Evolutionary conservation across 2,329 filamentous ascomycete genomes (phyloP).

Genomic region (Pyrenochaeta sp.): DNA sequence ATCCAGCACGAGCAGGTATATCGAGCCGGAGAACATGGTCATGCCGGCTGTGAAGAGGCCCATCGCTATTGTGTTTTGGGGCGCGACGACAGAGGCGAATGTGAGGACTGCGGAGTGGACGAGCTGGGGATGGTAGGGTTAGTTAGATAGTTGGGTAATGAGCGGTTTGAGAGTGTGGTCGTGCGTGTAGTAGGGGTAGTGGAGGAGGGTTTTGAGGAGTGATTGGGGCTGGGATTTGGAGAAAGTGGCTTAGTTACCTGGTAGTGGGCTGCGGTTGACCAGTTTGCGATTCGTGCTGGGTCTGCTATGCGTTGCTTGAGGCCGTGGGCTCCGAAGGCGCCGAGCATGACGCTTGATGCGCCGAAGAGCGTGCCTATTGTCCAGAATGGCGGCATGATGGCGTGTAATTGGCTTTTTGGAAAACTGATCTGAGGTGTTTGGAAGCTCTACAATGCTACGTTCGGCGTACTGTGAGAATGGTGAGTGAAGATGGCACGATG

Average conservation of each 20-base stretch:
- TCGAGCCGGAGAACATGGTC: constrained; percentile 71
- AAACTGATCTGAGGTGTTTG: background rate
- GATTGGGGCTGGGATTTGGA: too few species aligned
- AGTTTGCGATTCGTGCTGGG: constrained; percentile 66
- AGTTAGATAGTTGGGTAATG: too few species aligned
- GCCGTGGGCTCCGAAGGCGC: constrained; percentile 74
- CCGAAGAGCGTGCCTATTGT: constrained; percentile 70
- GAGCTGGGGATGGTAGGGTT: constrained; percentile 59
- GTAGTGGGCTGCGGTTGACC: constrained; percentile 72
- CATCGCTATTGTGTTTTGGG: constrained; percentile 65
- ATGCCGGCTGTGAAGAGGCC: constrained; percentile 70
- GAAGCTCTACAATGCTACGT: background rate
- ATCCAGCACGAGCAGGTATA: constrained; percentile 71
- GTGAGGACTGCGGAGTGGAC: constrained; percentile 70
- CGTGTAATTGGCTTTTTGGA: constrained; percentile 8
- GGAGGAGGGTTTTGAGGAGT: too few species aligned
- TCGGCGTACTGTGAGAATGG: background rate
- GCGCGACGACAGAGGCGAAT: constrained; percentile 61
- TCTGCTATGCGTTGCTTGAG: constrained; percentile 69
- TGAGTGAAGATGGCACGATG: background rate
- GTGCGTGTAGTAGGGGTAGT: too few species aligned
- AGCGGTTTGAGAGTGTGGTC: background rate
- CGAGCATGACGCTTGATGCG: constrained; percentile 67
- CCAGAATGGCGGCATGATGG: constrained; percentile 60
- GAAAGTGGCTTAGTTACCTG: constrained; percentile 56